phyloP scores from a whole-genome alignment of 495 filamentous ascomycete genomes.

The Cairneyella variabilis region DNA sequence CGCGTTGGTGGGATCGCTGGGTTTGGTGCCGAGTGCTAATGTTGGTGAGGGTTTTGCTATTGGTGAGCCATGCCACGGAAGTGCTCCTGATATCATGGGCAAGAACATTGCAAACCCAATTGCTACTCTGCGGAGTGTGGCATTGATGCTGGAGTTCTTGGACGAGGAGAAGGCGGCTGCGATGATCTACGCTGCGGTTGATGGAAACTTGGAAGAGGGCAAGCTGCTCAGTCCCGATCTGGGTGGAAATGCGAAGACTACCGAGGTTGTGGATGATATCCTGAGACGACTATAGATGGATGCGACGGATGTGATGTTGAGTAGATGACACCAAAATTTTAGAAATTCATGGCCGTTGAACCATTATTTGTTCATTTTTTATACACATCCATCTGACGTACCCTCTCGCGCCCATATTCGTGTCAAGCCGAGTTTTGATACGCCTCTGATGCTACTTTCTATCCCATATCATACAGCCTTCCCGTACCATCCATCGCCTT shows the following conservation, averaged over 20 bases:
- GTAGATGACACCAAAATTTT: neutral
- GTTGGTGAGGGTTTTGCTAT: constrained; percentile 94
- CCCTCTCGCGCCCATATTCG: constrained; percentile 6
- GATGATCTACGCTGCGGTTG: constrained; percentile 85
- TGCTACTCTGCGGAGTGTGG: constrained; percentile 86
- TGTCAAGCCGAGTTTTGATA: constrained; percentile 2
- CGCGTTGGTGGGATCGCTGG: constrained; percentile 88
- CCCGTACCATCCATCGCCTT: constrained; percentile 1
- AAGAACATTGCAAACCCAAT: constrained; percentile 92
- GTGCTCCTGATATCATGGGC: constrained; percentile 93
- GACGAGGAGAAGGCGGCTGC: constrained; percentile 81
- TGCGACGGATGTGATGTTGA: neutral
- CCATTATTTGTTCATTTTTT: too few relatives aligned
- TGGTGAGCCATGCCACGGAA: constrained; percentile 96
- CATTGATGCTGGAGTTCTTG: constrained; percentile 94
- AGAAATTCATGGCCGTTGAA: too few relatives aligned
- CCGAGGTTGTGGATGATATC: constrained; percentile 87
- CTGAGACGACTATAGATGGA: constrained; percentile 69
- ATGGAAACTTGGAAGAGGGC: constrained; percentile 83
- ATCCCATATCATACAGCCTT: constrained; percentile 7
- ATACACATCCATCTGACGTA: too few relatives aligned
- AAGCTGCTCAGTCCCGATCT: constrained; percentile 84
- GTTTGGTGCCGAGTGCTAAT: constrained; percentile 93
- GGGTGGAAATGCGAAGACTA: constrained; percentile 81
- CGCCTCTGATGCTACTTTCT: constrained; percentile 2